Base-by-base conservation (phyloP, 768 basidiomycete species). In the Chalciporus sphaerocephalus region DNA sequence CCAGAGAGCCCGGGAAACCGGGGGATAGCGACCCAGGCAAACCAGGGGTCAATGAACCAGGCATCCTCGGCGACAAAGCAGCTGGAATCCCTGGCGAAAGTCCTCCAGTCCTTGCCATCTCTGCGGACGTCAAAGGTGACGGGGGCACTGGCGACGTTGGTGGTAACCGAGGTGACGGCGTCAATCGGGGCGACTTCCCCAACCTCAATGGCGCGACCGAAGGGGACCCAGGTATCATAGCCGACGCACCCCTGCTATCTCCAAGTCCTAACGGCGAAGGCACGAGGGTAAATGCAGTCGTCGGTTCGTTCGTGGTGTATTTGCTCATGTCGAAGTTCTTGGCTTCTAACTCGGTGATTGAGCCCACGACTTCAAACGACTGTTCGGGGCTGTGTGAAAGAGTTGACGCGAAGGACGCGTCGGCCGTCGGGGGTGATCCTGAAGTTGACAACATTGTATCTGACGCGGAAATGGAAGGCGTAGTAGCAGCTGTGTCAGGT, bases 201-300 rank as follows among this genome's bases (percentile, higher is more conserved):
- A 65, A 25, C 10, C 63, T 55, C 0, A 65, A 38, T 0, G 64
- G 64, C 7, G 65, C 60, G 2, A 65, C 50, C 0, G 25, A 22
- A 0, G 62, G 40, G 1, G 57, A 49, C 1, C 40, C 32, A 20
- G 47, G 17, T 12, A 38, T n/a, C 5, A n/a, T n/a, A n/a, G 25
- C n/a, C 12, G 7, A 3, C 16, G 38, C 1, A 6, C 33, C 30
- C 20, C 23, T 48, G 13, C 27, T 42, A 8, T 34, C 16, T 15
- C 40, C 36, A 2, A 63, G 45, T 17, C 21, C 49, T 50, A 63
- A 32, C 8, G 60, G 61, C 1, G 61, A 53, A 4, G 60, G 58
- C 17, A 46, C 58, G 23, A 61, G 61, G 6, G 58, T 38, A 30
- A 61, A 61, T n/a, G 44, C 46, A 1, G 46, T 25, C 4, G 37